phyloP scores from a whole-genome alignment of 495 filamentous ascomycete genomes.

The Mytilinidion resinicola region DNA sequence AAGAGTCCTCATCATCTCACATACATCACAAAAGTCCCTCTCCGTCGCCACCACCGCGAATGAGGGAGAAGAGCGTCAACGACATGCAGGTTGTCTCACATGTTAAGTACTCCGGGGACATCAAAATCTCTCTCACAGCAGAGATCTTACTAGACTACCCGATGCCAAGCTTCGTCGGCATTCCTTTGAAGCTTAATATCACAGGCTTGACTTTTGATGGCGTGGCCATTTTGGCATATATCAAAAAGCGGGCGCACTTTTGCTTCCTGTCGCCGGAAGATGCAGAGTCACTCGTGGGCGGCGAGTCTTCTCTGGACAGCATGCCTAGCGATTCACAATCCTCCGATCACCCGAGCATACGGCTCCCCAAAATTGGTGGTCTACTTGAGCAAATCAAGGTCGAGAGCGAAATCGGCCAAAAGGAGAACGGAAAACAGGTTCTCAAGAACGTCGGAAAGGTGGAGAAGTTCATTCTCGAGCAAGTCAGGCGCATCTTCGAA shows the following conservation, averaged over 20 bases:
- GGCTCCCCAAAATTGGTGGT: conserved; percentile 55
- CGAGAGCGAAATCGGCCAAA: conserved; percentile 92
- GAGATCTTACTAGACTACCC: conserved; percentile 96
- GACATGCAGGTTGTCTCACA: conserved; percentile 84
- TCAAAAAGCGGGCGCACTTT: conserved; percentile 76
- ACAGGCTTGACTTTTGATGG: conserved; percentile 93
- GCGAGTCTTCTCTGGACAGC: conserved; percentile 36
- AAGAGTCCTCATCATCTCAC: conserved; percentile 7
- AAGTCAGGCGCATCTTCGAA: conserved; percentile 93
- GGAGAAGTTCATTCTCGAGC: conserved; percentile 92
- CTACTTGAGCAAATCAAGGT: conserved; percentile 87
- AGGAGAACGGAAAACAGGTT: conserved; percentile 84
- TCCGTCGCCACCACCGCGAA: conserved; percentile 23
- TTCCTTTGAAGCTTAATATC: conserved; percentile 85
- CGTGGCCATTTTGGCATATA: conserved; percentile 83
- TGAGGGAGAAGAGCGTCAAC: conserved; percentile 34
- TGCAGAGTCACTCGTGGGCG: conserved; percentile 51
- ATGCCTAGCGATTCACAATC: conserved; percentile 37
- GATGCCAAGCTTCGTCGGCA: conserved; percentile 91
- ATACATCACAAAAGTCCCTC: conserved; percentile 16
- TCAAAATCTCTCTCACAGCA: conserved; percentile 80
- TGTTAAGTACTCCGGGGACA: conserved; percentile 77
- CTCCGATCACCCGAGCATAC: conserved; percentile 12
- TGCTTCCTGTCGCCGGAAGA: conserved; percentile 89
- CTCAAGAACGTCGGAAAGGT: conserved; percentile 98